These are phyloP conservation scores for Hymenoscyphus albidus DNA, from an alignment of 2,329 filamentous ascomycete species.

Conservation along the genomic window DNA sequence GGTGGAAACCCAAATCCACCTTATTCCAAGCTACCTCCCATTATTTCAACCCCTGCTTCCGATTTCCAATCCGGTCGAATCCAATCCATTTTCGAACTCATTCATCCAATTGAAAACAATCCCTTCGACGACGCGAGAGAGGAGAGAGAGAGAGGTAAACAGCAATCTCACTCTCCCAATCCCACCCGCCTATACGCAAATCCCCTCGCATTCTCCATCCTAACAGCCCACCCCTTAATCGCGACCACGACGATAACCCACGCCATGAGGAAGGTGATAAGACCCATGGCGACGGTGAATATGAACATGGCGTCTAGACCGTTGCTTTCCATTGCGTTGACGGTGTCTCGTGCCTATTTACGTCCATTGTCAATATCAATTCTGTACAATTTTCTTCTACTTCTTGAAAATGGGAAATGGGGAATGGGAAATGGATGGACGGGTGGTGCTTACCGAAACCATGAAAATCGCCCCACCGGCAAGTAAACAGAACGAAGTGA, in stretches of 20 bases:
- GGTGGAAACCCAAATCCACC: too few relatives aligned
- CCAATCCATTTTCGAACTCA: background rate
- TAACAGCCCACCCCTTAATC: constrained; percentile 80
- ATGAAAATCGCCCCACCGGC: constrained; percentile 89
- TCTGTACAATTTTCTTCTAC: background rate
- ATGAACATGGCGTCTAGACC: constrained; percentile 86
- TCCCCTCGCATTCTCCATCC: constrained; percentile 35
- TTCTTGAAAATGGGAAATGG: background rate
- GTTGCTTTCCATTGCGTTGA: constrained; percentile 72
- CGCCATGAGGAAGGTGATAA: constrained; percentile 79
- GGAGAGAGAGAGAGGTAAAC: background rate
- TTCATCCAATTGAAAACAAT: background rate
- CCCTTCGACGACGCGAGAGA: too few relatives aligned
- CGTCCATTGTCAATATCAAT: constrained; percentile 10
- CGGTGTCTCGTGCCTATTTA: constrained; percentile 67
- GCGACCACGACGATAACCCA: constrained; percentile 76
- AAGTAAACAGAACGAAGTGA: constrained; percentile 81
- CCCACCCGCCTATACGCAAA: background rate
- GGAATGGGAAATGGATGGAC: constrained; percentile 25
- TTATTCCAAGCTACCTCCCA: background rate
- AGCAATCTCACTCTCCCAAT: background rate
- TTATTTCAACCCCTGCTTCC: too few relatives aligned
- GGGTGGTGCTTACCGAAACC: constrained; percentile 61
- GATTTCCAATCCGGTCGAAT: too few relatives aligned
- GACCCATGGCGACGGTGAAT: constrained; percentile 82